Evolutionary conservation across 495 filamentous ascomycete species (phyloP), one percentile per base, ranked within the genome.

Genomic region (Trichoderma virens): DNA sequence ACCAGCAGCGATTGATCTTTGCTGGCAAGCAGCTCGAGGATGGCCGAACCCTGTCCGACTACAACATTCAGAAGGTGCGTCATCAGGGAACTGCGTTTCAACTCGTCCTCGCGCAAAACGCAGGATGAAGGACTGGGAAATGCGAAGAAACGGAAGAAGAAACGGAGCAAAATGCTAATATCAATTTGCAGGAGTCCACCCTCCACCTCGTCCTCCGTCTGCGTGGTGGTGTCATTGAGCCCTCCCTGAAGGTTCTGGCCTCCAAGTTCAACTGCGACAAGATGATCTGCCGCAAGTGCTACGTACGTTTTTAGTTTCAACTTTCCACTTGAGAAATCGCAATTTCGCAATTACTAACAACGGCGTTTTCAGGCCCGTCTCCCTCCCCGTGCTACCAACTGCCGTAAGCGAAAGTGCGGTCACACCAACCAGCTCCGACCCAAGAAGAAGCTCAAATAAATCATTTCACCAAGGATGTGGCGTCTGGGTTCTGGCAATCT

Each of bases 361-460:
- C 31, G 5, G 7, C 59, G 4, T 65, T 6, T 65, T 70, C 65
- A 91, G 88, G 93, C 94, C 70, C 94, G 94, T 81, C 92, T 98
- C 64, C 94, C 94, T 70, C 94, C 94, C 67, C 89, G 94, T 83
- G 94, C 94, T 69, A 97, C 93, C 83, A 98, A 98, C 87, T 97
- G 94, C 90, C 87, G 95, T 73, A 98, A 98, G 91, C 91, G 90
- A 84, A 98, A 98, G 88, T 98, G 94, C 82, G 94, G 94, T 66
- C 94, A 98, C 86, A 93, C 85, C 84, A 98, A 98, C 89, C 94
- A 98, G 86, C 89, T 98, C 74, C 91, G 95, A 82, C 94, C 94
- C 77, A 98, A 98, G 93, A 98, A 98, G 92, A 98, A 98, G 92
- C 86, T 98, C 73, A 98, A 98, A 85, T 98, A 93, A 72, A 75